These are phyloP conservation scores for Nepenthes alata DNA, from an alignment of 179 eudicot genomes.

Conservation along the genomic window DNA sequence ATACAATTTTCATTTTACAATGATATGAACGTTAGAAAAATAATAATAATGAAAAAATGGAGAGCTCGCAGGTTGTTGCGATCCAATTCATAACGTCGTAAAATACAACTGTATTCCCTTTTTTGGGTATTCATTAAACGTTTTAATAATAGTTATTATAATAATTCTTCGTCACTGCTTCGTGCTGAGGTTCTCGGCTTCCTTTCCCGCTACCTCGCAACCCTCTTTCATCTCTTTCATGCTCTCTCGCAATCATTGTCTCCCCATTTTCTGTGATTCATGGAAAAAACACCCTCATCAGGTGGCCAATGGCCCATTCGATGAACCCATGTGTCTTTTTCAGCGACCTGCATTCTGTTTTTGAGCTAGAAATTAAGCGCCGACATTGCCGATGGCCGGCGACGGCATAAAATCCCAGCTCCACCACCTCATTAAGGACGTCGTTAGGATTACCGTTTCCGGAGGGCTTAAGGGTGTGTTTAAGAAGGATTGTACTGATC, in stretches of 20 bases:
- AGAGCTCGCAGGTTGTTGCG: neutral
- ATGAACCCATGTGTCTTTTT: neutral
- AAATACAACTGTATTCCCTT: slow-evolving; percentile 14
- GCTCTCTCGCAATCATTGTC: neutral
- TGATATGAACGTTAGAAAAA: too few relatives aligned
- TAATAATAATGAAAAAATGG: too few relatives aligned
- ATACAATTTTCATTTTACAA: too few relatives aligned
- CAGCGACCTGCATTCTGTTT: neutral
- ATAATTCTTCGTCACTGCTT: neutral
- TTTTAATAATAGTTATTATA: neutral
- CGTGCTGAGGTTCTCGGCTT: slow-evolving; percentile 19
- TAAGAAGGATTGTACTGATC: slow-evolving; percentile 39
- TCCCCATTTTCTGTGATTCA: slow-evolving; percentile 2
- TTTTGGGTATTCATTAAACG: neutral
- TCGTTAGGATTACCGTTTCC: slow-evolving; percentile 9
- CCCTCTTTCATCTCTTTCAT: slow-evolving; percentile 1
- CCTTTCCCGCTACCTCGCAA: neutral
- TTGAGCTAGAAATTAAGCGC: neutral
- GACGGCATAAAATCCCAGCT: slow-evolving; percentile 10
- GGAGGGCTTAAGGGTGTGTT: slow-evolving; percentile 16
- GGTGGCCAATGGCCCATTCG: neutral
- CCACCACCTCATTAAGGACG: slow-evolving; percentile 17
- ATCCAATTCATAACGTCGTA: slow-evolving; percentile 18
- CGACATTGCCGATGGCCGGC: neutral
- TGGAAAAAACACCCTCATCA: neutral